phyloP scores from a whole-genome alignment of 2,329 filamentous ascomycete genomes.

The Paecilomyces variotii region DNA sequence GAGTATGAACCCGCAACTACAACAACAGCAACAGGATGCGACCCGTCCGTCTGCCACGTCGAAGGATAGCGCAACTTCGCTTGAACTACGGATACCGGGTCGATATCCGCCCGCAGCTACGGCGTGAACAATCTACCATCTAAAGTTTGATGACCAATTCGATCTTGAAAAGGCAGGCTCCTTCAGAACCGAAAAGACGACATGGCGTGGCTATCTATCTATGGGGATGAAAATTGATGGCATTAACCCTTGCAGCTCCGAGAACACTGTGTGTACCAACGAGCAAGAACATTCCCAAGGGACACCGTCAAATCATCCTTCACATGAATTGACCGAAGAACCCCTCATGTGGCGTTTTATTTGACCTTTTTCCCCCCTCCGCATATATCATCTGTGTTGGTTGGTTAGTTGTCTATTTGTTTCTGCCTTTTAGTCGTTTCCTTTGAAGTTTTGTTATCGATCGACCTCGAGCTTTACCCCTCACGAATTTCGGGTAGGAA shows the following conservation, averaged over 20 bases:
- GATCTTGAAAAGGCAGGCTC: not conserved
- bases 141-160: not conserved
- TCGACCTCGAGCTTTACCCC: too few relatives aligned
- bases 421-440: not conserved
- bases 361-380: not conserved
- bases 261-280: not conserved
- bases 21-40: slow-evolving; percentile 4
- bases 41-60: slow-evolving; percentile 10
- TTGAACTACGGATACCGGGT: slow-evolving; percentile 29
- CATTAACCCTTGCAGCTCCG: not conserved
- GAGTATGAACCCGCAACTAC: slow-evolving; percentile 1
- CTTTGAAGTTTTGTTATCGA: too few relatives aligned
- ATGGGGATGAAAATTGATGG: not conserved
- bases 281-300: not conserved
- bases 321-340: not conserved
- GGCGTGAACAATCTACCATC: not conserved
- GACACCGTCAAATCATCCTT: not conserved
- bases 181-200: not conserved
- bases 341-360: not conserved
- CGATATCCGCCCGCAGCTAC: slow-evolving; percentile 20
- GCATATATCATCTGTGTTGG: not conserved
- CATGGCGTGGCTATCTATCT: not conserved
- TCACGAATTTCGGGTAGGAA: too few relatives aligned
- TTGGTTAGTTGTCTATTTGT: not conserved
- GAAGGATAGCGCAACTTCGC: slow-evolving; percentile 21